phyloP scores from a whole-genome alignment of 2,329 filamentous ascomycete species.

The Didymosphaeria variabile region DNA sequence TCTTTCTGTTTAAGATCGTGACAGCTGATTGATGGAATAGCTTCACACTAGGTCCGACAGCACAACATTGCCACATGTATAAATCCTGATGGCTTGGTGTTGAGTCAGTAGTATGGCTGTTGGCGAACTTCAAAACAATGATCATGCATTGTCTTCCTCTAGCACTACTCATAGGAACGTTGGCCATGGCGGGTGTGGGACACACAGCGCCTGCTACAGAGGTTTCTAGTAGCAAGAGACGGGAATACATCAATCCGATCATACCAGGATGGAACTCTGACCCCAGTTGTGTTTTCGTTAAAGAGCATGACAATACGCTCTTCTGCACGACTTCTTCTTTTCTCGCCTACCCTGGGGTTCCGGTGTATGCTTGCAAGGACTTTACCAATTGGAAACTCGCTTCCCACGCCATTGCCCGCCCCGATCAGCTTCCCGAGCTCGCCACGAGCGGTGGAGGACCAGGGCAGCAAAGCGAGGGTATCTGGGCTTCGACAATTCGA shows the following conservation, averaged over 20 bases:
- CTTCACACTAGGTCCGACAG: not conserved
- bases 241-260: constrained; percentile 51
- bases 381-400: constrained; percentile 54
- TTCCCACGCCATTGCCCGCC: constrained; percentile 39
- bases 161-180: not conserved
- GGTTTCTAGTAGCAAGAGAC: not conserved
- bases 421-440: constrained; percentile 44
- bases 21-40: constrained; percentile 1
- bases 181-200: not conserved
- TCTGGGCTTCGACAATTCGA: constrained; percentile 51
- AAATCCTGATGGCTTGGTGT: not conserved
- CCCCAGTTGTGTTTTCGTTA: constrained; percentile 55
- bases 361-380: constrained; percentile 56
- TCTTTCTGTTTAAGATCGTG: not conserved
- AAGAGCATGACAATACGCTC: constrained; percentile 45
- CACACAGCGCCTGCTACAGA: not conserved
- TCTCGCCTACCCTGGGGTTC: constrained; percentile 56
- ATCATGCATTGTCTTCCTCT: not conserved
- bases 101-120: not conserved
- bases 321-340: constrained; percentile 59
- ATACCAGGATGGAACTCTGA: constrained; percentile 59
- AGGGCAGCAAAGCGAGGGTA: constrained; percentile 29
- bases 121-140: not conserved
- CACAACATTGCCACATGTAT: not conserved
- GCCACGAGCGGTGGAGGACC: not conserved